These are phyloP conservation scores for Monosporascus sp. DNA, from an alignment of 2,329 filamentous ascomycete genomes.

Conservation along the genomic window DNA sequence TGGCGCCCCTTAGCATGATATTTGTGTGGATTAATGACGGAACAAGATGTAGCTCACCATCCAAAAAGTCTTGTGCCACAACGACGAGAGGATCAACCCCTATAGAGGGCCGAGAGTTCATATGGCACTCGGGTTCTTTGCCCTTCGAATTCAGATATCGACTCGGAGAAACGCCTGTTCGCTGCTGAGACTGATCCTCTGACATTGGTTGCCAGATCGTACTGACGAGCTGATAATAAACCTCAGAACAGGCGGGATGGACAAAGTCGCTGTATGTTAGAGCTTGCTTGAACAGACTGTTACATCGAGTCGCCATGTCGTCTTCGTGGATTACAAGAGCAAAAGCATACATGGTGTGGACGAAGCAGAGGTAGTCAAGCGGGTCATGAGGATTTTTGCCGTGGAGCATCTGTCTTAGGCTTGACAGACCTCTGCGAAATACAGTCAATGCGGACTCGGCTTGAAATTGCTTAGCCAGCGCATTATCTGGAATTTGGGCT, in stretches of 20 bases:
- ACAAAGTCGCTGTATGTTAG: conserved; percentile 38
- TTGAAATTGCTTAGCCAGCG: conserved; percentile 36
- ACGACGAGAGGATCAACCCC: conserved; percentile 33
- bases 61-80: conserved; percentile 44
- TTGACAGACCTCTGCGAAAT: conserved; percentile 35
- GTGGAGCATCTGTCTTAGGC: conserved; percentile 35
- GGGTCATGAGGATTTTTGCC: conserved; percentile 33
- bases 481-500: conserved; percentile 32
- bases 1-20: conserved; percentile 14
- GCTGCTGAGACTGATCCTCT: conserved; percentile 21
- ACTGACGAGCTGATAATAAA: conserved; percentile 39
- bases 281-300: conserved; percentile 41
- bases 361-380: conserved; percentile 43
- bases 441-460: conserved; percentile 34
- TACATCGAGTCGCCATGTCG: conserved; percentile 29
- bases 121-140: conserved; percentile 31
- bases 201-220: conserved; percentile 44
- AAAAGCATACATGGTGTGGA: conserved; percentile 47
- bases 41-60: conserved; percentile 34
- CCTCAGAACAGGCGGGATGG: conserved; percentile 27
- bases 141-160: conserved; percentile 33
- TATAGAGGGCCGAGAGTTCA: conserved; percentile 2
- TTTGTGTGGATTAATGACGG: conserved; percentile 6
- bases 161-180: conserved; percentile 8
- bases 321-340: conserved; percentile 41